Evolutionary conservation across 2,329 filamentous ascomycete species (phyloP), one percentile per base, ranked within the genome.

Genomic region (Sordariomycetes sp.): DNA sequence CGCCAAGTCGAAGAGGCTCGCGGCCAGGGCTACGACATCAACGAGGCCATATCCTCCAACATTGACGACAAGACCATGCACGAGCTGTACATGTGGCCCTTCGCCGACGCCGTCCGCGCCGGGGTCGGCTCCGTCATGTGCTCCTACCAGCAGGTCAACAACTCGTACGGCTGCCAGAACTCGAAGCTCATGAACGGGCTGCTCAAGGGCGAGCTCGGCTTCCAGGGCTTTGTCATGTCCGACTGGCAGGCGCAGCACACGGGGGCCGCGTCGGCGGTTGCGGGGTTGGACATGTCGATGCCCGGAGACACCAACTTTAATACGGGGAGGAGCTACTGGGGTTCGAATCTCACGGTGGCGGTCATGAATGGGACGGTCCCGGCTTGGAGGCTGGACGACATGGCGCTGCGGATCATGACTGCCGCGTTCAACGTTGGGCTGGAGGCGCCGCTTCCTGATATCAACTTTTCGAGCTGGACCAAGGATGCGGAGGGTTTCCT

Each of bases 391-490:
- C 68, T 97, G 10, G 91, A 96, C 63, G 94, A 97, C 66, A 95
- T 96, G 86, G 89, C 83, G 5, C 86, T 90, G 70, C 84, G 94
- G 64, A 95, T 87, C 66, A 85, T 87, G 81, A 77, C 84, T 5
- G 75, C 83, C 48, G 83, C 80, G 66, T 87, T 85, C 74, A 86
- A 86, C 69, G 81, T 85, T 42, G 81, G 82, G 55, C 74, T 76
- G 61, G 76, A 73, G 0, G 62, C 82, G 2, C 69, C 73, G 25
- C 69, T 76, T 55, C 68, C 71, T 0, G 72, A 75, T 2, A 83
- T 88, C 69, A 97, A 91, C 76, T 96, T 96, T 72, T 86, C 86
- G 64, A 90, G 90, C 5, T 97, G 92, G 92, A 89, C 86, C 1
- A 72, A 76, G 1, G 84, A 92, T 63, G 91, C 87, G 0, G 87